Evolutionary conservation across 306 rosid species (phyloP).

Genomic region (Trifolium repens): DNA sequence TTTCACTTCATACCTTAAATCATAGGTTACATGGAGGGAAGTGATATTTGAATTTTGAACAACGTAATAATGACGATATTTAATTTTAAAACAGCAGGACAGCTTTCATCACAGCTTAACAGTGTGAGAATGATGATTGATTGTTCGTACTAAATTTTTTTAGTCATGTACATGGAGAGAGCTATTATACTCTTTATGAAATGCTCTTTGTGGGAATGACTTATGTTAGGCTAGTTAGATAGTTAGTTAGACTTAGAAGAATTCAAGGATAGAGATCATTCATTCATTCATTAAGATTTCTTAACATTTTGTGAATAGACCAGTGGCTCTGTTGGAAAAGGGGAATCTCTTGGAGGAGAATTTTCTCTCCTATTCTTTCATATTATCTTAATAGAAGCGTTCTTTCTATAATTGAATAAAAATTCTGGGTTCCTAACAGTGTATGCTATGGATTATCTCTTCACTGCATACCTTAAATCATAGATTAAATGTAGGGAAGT

Average conservation of each 20-base stretch:
- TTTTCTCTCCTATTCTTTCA: not conserved
- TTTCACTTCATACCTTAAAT: slow-evolving; percentile 18
- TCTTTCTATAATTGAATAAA: too few species aligned
- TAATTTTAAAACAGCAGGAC: not conserved
- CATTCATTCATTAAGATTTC: not conserved
- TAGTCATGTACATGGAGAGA: not conserved
- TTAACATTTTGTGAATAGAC: not conserved
- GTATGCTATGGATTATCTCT: not conserved
- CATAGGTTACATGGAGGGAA: slow-evolving; percentile 8
- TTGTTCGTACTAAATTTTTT: not conserved
- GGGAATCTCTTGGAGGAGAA: not conserved
- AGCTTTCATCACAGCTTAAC: not conserved
- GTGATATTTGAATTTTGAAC: not conserved
- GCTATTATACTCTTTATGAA: not conserved
- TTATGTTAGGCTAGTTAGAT: not conserved
- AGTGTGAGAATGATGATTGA: slow-evolving; percentile 3
- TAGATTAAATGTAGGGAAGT: slow-evolving; percentile 20
- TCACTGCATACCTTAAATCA: slow-evolving; percentile 26
- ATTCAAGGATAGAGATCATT: not conserved
- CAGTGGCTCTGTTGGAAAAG: not conserved
- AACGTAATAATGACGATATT: not conserved
- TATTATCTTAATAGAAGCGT: not conserved
- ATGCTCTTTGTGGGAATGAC: slow-evolving; percentile 16
- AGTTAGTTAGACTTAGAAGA: too few species aligned
- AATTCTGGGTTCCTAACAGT: too few species aligned